A percentile compares a stretch with the other conserved stretches of the same genome.
phyloP scores from a whole-genome alignment of 352 stramenopile genomes.

The Blastocystis sp. region DNA sequence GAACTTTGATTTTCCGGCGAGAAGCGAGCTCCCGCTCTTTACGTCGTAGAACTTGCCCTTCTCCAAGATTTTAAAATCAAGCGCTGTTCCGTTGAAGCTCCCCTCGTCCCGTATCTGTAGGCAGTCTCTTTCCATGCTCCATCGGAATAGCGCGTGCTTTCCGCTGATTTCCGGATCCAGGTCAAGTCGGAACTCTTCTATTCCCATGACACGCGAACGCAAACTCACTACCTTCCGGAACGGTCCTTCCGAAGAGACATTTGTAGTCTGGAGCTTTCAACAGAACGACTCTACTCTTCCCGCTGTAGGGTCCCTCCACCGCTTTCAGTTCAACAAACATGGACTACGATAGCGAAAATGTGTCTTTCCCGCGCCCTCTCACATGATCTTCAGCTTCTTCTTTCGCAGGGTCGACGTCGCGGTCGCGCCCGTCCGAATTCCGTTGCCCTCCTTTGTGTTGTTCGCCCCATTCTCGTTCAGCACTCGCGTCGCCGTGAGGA shows the following conservation, averaged over 20 bases:
- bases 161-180: constrained; percentile 60
- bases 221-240: constrained; percentile 1
- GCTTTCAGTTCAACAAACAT: constrained; percentile 69
- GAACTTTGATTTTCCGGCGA: constrained; percentile 64
- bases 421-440: constrained; percentile 47
- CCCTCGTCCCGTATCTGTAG: constrained; percentile 38
- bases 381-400: constrained; percentile 70
- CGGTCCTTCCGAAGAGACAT: constrained; percentile 46
- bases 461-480: constrained; percentile 33
- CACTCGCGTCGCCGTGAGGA: constrained; percentile 51
- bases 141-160: constrained; percentile 39
- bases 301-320: constrained; percentile 31
- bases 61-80: constrained; percentile 42
- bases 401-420: constrained; percentile 22
- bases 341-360: neutral
- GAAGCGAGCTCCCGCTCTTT: constrained; percentile 20
- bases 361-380: neutral
- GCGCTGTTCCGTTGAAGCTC: constrained; percentile 61
- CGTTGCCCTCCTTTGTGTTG: constrained; percentile 4
- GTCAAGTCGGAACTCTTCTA: constrained; percentile 53
- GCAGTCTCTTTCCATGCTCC: constrained; percentile 46
- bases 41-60: constrained; percentile 38
- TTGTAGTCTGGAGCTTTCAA: constrained; percentile 42
- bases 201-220: neutral
- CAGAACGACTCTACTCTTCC: constrained; percentile 5